These are phyloP conservation scores for Tripterygium wilfordii DNA, from an alignment of 177 flowering plant genomes.

Conservation along the genomic window DNA sequence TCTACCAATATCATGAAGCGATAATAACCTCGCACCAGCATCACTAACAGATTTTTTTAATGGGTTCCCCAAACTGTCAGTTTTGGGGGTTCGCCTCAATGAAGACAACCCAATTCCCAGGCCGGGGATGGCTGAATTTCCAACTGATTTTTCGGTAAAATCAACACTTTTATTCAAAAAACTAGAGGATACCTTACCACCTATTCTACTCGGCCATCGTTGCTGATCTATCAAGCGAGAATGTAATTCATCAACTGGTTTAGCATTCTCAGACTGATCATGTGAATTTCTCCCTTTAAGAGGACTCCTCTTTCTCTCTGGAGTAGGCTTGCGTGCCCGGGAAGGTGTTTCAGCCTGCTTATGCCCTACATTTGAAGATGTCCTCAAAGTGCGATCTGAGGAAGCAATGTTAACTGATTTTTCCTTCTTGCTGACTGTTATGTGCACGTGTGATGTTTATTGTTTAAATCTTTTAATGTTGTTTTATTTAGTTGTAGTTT, in stretches of 20 bases:
- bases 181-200: slow-evolving; percentile 48
- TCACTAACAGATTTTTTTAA: slow-evolving; percentile 50
- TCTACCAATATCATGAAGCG: slow-evolving; percentile 31
- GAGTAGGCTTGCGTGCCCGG: slow-evolving; percentile 48
- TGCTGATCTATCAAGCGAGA: slow-evolving; percentile 64
- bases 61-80: slow-evolving; percentile 32
- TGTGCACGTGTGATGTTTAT: too few relatives aligned
- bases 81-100: slow-evolving; percentile 33
- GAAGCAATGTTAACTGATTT: slow-evolving; percentile 40
- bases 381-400: slow-evolving; percentile 58
- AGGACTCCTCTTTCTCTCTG: slow-evolving; percentile 90
- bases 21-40: slow-evolving; percentile 20
- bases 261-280: slow-evolving; percentile 82
- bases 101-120: slow-evolving; percentile 51
- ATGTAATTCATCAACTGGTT: slow-evolving; percentile 59
- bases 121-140: slow-evolving; percentile 23
- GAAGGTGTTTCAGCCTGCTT: slow-evolving; percentile 43
- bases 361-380: slow-evolving; percentile 65
- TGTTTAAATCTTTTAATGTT: too few relatives aligned
- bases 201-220: slow-evolving; percentile 69
- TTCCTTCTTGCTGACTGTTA: slow-evolving; percentile 64
- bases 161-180: slow-evolving; percentile 47
- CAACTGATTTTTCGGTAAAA: slow-evolving; percentile 36
- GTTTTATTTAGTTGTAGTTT: too few relatives aligned
- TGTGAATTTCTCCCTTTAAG: slow-evolving; percentile 63